Evolutionary conservation across 2,329 filamentous ascomycete species (phyloP).

Genomic region (Colletotrichum endophyticum): DNA sequence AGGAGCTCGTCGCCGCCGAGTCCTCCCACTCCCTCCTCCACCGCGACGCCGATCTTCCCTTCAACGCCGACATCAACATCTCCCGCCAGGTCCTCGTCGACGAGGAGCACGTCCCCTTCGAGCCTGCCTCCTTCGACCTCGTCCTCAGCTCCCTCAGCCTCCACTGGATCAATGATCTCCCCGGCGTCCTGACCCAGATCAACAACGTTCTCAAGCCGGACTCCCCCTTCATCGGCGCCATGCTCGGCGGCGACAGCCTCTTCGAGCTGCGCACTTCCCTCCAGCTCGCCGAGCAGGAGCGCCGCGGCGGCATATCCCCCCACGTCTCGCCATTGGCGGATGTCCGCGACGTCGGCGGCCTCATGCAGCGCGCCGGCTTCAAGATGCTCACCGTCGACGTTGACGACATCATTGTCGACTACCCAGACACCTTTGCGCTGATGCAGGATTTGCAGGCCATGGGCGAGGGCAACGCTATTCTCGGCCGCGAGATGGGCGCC

Average conservation of each 20-base stretch:
- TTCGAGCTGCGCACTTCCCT: conserved; percentile 93
- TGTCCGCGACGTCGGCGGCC: conserved; percentile 86
- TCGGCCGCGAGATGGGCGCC: conserved; percentile 81
- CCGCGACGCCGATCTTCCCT: conserved; percentile 76
- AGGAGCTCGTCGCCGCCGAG: conserved; percentile 80
- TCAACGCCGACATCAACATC: conserved; percentile 76
- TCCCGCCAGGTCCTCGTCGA: conserved; percentile 76
- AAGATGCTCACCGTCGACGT: conserved; percentile 96
- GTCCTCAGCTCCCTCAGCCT: conserved; percentile 88
- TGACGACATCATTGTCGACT: conserved; percentile 96
- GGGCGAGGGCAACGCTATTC: conserved; percentile 90
- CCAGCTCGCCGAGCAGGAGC: conserved; percentile 89
- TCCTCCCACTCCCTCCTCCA: conserved; percentile 79
- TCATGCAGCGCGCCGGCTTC: conserved; percentile 88
- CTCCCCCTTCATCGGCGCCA: conserved; percentile 89
- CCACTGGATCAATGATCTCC: conserved; percentile 98
- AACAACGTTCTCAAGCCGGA: conserved; percentile 90
- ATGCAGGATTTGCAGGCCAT: conserved; percentile 96
- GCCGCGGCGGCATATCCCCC: conserved; percentile 88
- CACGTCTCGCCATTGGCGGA: conserved; percentile 92
- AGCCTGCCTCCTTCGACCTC: conserved; percentile 80
- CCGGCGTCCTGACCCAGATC: conserved; percentile 81
- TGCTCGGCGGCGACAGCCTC: conserved; percentile 94
- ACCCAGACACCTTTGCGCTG: conserved; percentile 84
- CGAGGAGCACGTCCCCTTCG: conserved; percentile 81